Base-by-base conservation (phyloP, 2,329 filamentous ascomycete species). In the Salinomyces thailandicus region DNA sequence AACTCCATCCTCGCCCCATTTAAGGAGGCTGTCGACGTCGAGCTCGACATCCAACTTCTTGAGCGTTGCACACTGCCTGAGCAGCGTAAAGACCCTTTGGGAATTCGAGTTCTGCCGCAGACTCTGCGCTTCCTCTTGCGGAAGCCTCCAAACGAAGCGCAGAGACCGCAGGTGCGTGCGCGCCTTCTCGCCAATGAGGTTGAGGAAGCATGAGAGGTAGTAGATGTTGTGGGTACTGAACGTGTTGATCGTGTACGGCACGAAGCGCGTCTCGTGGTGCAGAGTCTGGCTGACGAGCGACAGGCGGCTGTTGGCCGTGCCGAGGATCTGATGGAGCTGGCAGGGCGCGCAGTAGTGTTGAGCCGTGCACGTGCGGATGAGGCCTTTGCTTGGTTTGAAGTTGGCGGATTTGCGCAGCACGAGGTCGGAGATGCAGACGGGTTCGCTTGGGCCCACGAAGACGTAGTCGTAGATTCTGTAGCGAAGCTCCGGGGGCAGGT, bases 401-500 rank as follows among this genome's bases (percentile, higher is more conserved):
- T 13, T 16, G 7, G 6, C 30, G 16, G 30, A 32, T 5, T 11
- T 11, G 9, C 30, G 30, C 7, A 32, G 16, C 8, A 32, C 13
- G 9, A 5, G 6, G 17, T 32, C 30, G 16, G 17, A 7, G 9
- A 32, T 18, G 30, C 17, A 32, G 16, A 32, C 30, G 15, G 30
- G 30, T 16, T 32, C 13, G 5, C 5, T 13, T 16, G 17, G 6
- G 5, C 30, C 8, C 9, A 13, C 5, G 16, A 32, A 32, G 13
- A 15, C 20, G 8, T 28, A 14, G 15, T 27, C 33, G 37, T 45
- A 46, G 29, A 48, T 31, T 7, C 30, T 32, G 15, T 40, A 45
- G 11, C 45, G 30, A 17, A 48, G 11, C 30, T 48, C 45, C 0
- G 38, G 32, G 9, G 36, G 37, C 3, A 48, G 38, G 13, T 39